phyloP scores from a whole-genome alignment of 306 rosid species.

The Carpinus fangiana region DNA sequence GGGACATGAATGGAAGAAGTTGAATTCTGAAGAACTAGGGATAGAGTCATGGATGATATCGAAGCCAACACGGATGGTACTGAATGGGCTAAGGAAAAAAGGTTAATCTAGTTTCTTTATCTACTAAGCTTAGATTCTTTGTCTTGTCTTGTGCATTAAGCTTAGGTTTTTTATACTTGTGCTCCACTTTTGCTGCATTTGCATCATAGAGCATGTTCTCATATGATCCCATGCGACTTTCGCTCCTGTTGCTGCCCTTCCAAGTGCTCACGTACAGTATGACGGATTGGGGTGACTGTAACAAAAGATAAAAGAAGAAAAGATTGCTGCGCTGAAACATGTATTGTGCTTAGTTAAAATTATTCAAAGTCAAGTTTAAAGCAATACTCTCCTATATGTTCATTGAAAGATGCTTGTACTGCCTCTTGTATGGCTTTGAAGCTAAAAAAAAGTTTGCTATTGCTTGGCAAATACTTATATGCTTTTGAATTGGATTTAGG shows the following conservation, averaged over 20 bases:
- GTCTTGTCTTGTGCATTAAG: not conserved
- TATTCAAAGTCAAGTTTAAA: not conserved
- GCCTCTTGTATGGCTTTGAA: not conserved
- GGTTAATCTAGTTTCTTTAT: conserved; percentile 34
- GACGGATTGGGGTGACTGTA: not conserved
- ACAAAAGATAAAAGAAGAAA: not conserved
- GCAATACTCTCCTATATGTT: not conserved
- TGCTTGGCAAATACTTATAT: not conserved
- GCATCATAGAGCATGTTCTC: not conserved
- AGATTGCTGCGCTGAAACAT: not conserved
- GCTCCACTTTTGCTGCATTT: conserved; percentile 1
- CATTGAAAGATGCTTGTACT: not conserved
- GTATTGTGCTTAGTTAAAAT: not conserved
- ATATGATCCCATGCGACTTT: not conserved
- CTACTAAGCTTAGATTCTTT: not conserved
- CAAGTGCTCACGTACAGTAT: not conserved
- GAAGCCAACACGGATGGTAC: conserved; percentile 60
- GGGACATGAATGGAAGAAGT: conserved; percentile 56
- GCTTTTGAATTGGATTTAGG: not conserved
- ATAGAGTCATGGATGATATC: conserved; percentile 63
- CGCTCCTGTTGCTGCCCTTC: not conserved
- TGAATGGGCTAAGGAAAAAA: conserved; percentile 54
- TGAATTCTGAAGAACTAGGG: conserved; percentile 75
- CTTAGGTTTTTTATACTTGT: not conserved
- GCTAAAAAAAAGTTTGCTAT: not conserved